Evolutionary conservation across 2,329 filamentous ascomycete genomes (phyloP), one percentile per base, ranked within the genome.

Genomic region (Neonectria magnoliae): DNA sequence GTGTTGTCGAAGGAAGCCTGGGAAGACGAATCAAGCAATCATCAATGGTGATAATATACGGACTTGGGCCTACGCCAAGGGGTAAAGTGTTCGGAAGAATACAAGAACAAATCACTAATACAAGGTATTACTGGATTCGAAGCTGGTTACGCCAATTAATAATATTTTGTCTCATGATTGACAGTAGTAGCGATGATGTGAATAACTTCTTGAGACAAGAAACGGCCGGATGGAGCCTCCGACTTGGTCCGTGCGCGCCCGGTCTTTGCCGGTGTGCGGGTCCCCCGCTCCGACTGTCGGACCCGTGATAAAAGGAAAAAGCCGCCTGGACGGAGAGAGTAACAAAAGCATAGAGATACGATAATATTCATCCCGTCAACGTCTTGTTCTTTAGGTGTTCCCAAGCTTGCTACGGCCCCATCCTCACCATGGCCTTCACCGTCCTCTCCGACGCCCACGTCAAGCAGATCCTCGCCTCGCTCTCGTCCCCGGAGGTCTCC

Each of bases 401-500:
- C 20, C 2, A 16, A 13, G 0, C 27, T 13, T 4, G n/a, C n/a
- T 7, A 20, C 27, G 4, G 10, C n/a, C 27, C 20, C n/a, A 2
- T 42, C 16, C 13, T 53, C 60, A 51, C 14, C 48, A 74, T 74
- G 72, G 4, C 70, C 2, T 74, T 74, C 38, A 74, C 72, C 4
- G 68, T 74, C 5, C 70, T 74, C 13, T 71, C 71, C 4, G 68
- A 74, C 22, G 5, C 44, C 5, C 69, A 74, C 25, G 63, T 74
- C 16, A 71, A 66, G n/a, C 61, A 71, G 18, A 71, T 74, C 38
- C 62, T 74, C 0, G 62, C 62, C 33, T 63, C 53, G 5, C 53
- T 74, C 11, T 63, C 69, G 2, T 51, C 66, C 3, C 52, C 61
- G 1, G 71, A 74, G n/a, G 65, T 73, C 1, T 22, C 61, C 0